These are phyloP conservation scores for Magnaporthiopsis poae DNA, from an alignment of 2,329 filamentous ascomycete species.

Conservation along the genomic window DNA sequence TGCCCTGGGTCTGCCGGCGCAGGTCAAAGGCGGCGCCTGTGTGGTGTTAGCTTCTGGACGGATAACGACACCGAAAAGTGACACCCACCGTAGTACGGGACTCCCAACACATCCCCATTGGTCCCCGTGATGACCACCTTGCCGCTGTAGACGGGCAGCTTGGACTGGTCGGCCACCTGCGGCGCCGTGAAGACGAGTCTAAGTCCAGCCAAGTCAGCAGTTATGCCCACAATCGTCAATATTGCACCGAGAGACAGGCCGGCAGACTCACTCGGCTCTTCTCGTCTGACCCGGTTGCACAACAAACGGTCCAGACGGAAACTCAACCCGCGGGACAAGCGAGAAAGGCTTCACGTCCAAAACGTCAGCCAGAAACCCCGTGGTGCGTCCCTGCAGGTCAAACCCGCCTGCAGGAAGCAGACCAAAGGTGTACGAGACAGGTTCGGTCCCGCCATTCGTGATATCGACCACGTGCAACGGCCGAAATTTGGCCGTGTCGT, in stretches of 20 bases:
- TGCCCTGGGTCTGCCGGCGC: conserved; percentile 11
- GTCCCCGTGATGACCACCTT: conserved; percentile 73
- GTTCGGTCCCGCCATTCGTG: conserved; percentile 26
- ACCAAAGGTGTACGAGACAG: conserved; percentile 24
- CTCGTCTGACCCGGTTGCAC: conserved; percentile 17
- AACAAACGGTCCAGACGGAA: conserved; percentile 11
- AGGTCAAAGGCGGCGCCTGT: conserved; percentile 4
- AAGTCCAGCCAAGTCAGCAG: not conserved
- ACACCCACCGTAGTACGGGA: conserved; percentile 19
- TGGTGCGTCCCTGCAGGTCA: conserved; percentile 19
- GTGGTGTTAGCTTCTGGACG: not conserved
- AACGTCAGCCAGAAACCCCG: conserved; percentile 9
- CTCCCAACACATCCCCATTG: conserved; percentile 23
- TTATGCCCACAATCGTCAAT: not conserved
- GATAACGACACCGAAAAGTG: not conserved
- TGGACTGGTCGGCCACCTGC: conserved; percentile 17
- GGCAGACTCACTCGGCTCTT: conserved; percentile 9
- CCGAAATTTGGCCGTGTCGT: conserved; percentile 31
- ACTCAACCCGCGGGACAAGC: conserved; percentile 5
- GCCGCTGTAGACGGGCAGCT: conserved; percentile 41
- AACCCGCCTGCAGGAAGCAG: conserved; percentile 24
- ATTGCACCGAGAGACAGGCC: too few species aligned
- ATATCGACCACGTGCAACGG: conserved; percentile 19
- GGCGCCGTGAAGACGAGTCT: conserved; percentile 18
- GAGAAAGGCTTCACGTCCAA: conserved; percentile 5